Evolutionary conservation across 2,329 filamentous ascomycete genomes (phyloP), one percentile per base, ranked within the genome.

Genomic region (Clonostachys sp.): DNA sequence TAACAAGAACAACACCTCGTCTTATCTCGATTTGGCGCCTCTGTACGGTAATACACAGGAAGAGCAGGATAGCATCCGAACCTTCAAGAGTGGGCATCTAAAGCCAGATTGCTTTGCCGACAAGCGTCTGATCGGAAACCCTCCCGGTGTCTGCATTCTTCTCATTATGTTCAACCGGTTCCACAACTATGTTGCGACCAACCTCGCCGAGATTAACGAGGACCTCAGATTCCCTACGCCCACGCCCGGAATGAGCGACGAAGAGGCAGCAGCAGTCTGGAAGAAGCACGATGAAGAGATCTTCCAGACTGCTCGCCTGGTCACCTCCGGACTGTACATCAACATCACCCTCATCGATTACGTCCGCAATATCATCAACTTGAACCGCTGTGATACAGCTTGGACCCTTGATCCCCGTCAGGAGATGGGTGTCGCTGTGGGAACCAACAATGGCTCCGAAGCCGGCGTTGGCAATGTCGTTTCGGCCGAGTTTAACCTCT

Each of bases 401-500:
- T 95, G 89, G 88, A 89, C 86, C 2, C 75, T 95, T 33, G 88
- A 94, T 57, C 89, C 89, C 1, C 78, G 89, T 20, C 77, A 81
- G 12, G 81, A 87, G 55, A 86, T 84, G 64, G 83, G 78, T 38
- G 75, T 75, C 2, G 65, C 73, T 4, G 70, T 64, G 0, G 75
- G 73, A 53, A 83, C 74, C 9, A 73, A 74, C 34, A 64, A 77
- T 3, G 78, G 80, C 1, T 80, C 86, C 0, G 81, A 87, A 41
- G 76, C 83, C 20, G 90, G 88, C 40, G 81, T 87, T 0, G 90
- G 90, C 45, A 95, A 94, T 58, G 83, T 87, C 53, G 88, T 92
- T 6, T 92, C 88, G 0, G 88, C 87, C 5, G 90, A 95, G 68
- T 95, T 95, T 74, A 95, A 94, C 60, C 75, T 95, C 10, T 86